Base-by-base conservation (phyloP, 2,329 filamentous ascomycete species). In the Sphaceloma murrayae region DNA sequence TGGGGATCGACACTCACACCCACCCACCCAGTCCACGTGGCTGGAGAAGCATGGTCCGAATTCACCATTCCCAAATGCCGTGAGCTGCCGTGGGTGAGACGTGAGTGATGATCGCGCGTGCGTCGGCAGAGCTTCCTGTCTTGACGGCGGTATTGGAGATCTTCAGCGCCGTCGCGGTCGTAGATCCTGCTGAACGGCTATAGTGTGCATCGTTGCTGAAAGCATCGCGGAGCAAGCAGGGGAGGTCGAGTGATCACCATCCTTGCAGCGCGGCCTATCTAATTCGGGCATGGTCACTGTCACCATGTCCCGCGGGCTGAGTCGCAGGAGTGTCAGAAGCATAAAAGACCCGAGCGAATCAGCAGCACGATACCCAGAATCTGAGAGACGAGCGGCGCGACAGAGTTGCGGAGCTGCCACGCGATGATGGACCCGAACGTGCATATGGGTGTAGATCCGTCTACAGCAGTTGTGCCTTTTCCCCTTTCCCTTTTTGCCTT, bases 201-300 rank as follows among this genome's bases (percentile, higher is more conserved):
- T 30, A 16, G 36, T n/a, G n/a, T 14, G 9, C 10, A 40, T 40
- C 36, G 19, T 22, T 40, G 26, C 22, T 22, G 36, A 40, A 40
- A 40, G 36, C 36, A 40, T 40, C 36, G 17, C 36, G 36, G 36
- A 30, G 11, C 5, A 5, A 30, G 14, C 36, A 40, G 26, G 36
- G 34, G 26, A 40, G 22, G 17, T 22, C 27, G 16, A 30, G 24
- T 30, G 36, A 40, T 40, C 13, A 26, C 16, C 36, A 29, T 19
- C 13, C 16, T 30, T 22, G 36, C 24, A 30, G 13, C 13, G 22
- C 27, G 36, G 36, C 22, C 36, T 40, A 18, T 26, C 36, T 40
- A 22, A 11, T 29, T 40, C 30, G 24, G 36, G 36, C 9, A 27
- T 40, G 30, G 36, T 19, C 24, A 5, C 9, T 16, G 19, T 22